phyloP scores from a whole-genome alignment of 768 basidiomycete species.

The Daedalea quercina region DNA sequence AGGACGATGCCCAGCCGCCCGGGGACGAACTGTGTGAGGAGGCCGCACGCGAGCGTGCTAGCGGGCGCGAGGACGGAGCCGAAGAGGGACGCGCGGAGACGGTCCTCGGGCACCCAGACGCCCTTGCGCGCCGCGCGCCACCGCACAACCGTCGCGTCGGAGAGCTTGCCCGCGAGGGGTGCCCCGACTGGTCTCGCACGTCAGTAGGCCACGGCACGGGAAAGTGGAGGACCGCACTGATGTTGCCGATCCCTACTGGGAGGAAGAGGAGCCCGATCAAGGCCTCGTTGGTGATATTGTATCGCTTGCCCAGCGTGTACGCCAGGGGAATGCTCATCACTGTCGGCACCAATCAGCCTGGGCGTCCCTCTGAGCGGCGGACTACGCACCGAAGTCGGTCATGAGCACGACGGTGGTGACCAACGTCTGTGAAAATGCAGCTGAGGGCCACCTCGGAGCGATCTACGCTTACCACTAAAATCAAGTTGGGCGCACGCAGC shows the following conservation, averaged over 20 bases:
- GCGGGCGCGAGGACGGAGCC: slow-evolving; percentile 44
- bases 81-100: slow-evolving; percentile 46
- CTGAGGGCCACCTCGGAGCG: not conserved
- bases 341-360: slow-evolving; percentile 1
- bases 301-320: slow-evolving; percentile 59
- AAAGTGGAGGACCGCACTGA: slow-evolving; percentile 14
- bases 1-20: slow-evolving; percentile 43
- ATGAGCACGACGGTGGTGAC: slow-evolving; percentile 27
- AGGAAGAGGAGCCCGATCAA: slow-evolving; percentile 55
- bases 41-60: slow-evolving; percentile 40
- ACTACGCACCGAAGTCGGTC: slow-evolving; percentile 32
- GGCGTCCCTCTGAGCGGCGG: no score
- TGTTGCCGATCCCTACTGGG: slow-evolving; percentile 51
- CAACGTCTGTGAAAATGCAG: slow-evolving; percentile 28
- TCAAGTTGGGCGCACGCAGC: slow-evolving; percentile 53
- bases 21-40: slow-evolving; percentile 44
- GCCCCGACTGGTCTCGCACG: slow-evolving; percentile 34
- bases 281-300: slow-evolving; percentile 49
- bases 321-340: slow-evolving; percentile 53
- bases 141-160: slow-evolving; percentile 43
- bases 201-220: not conserved
- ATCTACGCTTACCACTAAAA: slow-evolving; percentile 37
- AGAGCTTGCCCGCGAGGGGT: slow-evolving; percentile 49
- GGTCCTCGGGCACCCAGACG: slow-evolving; percentile 62
- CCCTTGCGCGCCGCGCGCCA: slow-evolving; percentile 47